phyloP scores from a whole-genome alignment of 1,284 basidiomycete genomes.

The Dichomitus squalens region DNA sequence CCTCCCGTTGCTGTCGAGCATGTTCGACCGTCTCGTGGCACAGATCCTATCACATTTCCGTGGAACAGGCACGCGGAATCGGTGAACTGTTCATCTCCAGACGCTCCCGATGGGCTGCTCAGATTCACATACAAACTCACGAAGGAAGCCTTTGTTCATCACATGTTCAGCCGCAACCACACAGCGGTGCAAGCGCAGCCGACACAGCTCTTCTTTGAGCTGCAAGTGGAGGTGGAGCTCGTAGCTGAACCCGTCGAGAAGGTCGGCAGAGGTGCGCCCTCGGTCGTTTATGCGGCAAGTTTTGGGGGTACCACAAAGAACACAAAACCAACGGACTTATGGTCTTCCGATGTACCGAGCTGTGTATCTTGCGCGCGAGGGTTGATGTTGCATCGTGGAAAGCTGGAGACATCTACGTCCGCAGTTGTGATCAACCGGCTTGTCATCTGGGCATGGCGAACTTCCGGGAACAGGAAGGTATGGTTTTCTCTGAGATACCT shows the following conservation, averaged over 20 bases:
- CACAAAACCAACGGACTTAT: background rate
- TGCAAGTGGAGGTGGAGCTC: slow-evolving; percentile 38
- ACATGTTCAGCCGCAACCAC: slow-evolving; percentile 45
- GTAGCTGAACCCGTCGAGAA: background rate
- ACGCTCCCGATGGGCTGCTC: slow-evolving; percentile 34
- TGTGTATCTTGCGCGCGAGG: slow-evolving; percentile 27
- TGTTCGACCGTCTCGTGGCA: slow-evolving; percentile 35
- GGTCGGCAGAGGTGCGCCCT: background rate
- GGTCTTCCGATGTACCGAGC: slow-evolving; percentile 26
- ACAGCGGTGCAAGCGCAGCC: slow-evolving; percentile 34
- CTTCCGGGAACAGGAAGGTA: slow-evolving; percentile 38
- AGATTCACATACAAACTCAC: slow-evolving; percentile 34
- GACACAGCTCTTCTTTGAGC: slow-evolving; percentile 31
- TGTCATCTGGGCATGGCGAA: slow-evolving; percentile 36
- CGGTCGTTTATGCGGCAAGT: background rate
- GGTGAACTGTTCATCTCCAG: slow-evolving; percentile 18
- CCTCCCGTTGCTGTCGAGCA: slow-evolving; percentile 26
- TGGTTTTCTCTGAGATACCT: slow-evolving; percentile 1
- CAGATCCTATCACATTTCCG: slow-evolving; percentile 31
- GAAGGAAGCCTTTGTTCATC: slow-evolving; percentile 29
- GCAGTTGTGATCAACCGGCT: slow-evolving; percentile 32
- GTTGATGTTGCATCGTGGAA: slow-evolving; percentile 22
- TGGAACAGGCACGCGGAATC: slow-evolving; percentile 27
- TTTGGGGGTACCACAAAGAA: background rate
- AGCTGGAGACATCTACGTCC: slow-evolving; percentile 13